phyloP scores from a whole-genome alignment of 768 basidiomycete species.

The Trametes sanguinea region DNA sequence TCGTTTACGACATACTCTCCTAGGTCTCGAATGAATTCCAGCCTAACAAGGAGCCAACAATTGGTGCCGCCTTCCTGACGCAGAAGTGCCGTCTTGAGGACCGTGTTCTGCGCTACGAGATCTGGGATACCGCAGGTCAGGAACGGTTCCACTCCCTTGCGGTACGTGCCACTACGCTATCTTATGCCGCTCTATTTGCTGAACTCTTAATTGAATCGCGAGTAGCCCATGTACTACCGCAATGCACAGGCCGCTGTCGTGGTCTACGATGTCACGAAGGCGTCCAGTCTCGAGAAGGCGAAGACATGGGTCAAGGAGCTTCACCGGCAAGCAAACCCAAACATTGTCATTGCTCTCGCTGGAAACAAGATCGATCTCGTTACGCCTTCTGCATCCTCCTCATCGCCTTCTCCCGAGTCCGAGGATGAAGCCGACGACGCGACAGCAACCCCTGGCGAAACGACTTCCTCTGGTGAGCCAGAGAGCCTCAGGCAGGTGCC shows the following conservation, averaged over 20 bases:
- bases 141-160: slow-evolving; percentile 98
- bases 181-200: not conserved
- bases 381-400: slow-evolving; percentile 58
- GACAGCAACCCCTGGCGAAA: slow-evolving; percentile 81
- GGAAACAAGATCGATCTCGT: slow-evolving; percentile 97
- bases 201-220: not conserved
- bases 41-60: slow-evolving; percentile 98
- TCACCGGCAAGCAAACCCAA: slow-evolving; percentile 97
- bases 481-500: slow-evolving; percentile 88
- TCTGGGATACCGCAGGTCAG: slow-evolving; percentile 95
- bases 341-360: slow-evolving; percentile 97
- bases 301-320: slow-evolving; percentile 99
- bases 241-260: slow-evolving; percentile 98
- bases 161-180: slow-evolving; percentile 46
- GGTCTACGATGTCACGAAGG: slow-evolving; percentile 97
- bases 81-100: slow-evolving; percentile 97
- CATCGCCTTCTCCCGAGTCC: slow-evolving; percentile 61
- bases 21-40: slow-evolving; percentile 98
- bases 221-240: slow-evolving; percentile 96
- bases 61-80: slow-evolving; percentile 94
- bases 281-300: slow-evolving; percentile 94
- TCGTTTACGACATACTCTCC: not conserved
- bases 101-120: slow-evolving; percentile 90
- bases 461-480: slow-evolving; percentile 48
- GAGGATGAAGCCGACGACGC: slow-evolving; percentile 93